A percentile compares a stretch with the other conserved stretches of the same genome.
These are phyloP conservation scores for Globisporangium irregulare DNA, from an alignment of 352 stramenopile genomes.

Conservation along the genomic window DNA sequence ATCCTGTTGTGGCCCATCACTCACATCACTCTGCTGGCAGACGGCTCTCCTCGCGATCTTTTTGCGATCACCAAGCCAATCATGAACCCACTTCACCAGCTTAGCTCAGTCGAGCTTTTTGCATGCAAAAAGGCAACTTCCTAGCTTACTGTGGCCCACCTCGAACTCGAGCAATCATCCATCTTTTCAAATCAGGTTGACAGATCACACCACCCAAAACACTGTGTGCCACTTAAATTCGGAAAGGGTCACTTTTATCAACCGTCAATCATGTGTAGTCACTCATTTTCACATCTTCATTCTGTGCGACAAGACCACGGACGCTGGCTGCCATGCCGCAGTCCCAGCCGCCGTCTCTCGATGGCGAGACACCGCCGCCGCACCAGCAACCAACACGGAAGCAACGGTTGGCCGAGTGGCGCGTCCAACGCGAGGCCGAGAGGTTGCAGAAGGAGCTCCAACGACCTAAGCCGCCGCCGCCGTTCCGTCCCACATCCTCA, in stretches of 20 bases:
- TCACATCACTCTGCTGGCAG: background rate
- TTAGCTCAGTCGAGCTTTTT: background rate
- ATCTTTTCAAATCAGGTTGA: conserved; percentile 2
- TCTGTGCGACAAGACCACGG: background rate
- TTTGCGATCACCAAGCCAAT: background rate
- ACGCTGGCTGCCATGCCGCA: conserved; percentile 4
- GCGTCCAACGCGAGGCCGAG: conserved; percentile 13
- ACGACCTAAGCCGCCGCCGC: conserved; percentile 1
- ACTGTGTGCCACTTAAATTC: background rate
- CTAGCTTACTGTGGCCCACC: background rate
- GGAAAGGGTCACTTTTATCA: conserved; percentile 10
- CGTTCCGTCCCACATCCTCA: conserved; percentile 9
- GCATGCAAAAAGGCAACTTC: conserved; percentile 6
- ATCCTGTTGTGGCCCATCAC: background rate
- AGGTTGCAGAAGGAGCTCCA: conserved; percentile 8
- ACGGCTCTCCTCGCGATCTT: background rate
- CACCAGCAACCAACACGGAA: conserved; percentile 20
- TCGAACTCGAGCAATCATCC: background rate
- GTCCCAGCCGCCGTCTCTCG: conserved; percentile 10
- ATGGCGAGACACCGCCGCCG: background rate
- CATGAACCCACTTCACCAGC: background rate
- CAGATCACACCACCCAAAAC: background rate
- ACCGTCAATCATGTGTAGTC: background rate
- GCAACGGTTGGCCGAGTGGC: conserved; percentile 27
- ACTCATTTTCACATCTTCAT: background rate